phyloP scores from a whole-genome alignment of 495 filamentous ascomycete genomes.

The Hypoxylon fuscum region DNA sequence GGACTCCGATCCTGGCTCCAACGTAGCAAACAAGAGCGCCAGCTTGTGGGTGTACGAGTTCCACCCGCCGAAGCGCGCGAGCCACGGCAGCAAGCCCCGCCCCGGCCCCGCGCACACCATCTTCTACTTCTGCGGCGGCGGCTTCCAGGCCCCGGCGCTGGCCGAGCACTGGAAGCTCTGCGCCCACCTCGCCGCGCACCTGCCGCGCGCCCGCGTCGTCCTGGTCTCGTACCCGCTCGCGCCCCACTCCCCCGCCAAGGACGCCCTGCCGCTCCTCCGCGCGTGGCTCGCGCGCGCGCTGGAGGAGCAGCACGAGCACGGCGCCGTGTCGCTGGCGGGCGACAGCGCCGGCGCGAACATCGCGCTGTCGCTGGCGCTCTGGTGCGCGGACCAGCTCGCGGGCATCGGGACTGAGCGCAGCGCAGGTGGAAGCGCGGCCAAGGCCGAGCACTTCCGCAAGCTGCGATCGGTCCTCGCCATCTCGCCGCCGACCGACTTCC shows the following conservation, averaged over 20 bases:
- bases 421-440: neutral
- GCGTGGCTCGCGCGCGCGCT: neutral
- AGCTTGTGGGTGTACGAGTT: neutral
- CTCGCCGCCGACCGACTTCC: slow-evolving; percentile 50
- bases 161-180: slow-evolving; percentile 48
- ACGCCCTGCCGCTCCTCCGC: too few relatives aligned
- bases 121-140: slow-evolving; percentile 53
- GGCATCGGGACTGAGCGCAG: neutral
- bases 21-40: neutral
- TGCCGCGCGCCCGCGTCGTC: too few relatives aligned
- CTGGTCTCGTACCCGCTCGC: too few relatives aligned
- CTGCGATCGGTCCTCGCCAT: slow-evolving; percentile 46
- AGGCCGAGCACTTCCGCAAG: neutral
- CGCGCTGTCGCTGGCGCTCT: slow-evolving; percentile 41
- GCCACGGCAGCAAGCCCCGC: neutral
- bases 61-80: neutral
- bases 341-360: slow-evolving; percentile 32
- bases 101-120: slow-evolving; percentile 28
- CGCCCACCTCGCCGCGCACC: slow-evolving; percentile 39
- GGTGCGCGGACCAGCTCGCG: slow-evolving; percentile 33
- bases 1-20: slow-evolving; percentile 5
- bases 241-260: too few relatives aligned
- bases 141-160: slow-evolving; percentile 45
- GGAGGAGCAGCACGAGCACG: neutral
- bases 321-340: slow-evolving; percentile 19